phyloP scores from a whole-genome alignment of 2,329 filamentous ascomycete species.

The Fusarium oxysporum region DNA sequence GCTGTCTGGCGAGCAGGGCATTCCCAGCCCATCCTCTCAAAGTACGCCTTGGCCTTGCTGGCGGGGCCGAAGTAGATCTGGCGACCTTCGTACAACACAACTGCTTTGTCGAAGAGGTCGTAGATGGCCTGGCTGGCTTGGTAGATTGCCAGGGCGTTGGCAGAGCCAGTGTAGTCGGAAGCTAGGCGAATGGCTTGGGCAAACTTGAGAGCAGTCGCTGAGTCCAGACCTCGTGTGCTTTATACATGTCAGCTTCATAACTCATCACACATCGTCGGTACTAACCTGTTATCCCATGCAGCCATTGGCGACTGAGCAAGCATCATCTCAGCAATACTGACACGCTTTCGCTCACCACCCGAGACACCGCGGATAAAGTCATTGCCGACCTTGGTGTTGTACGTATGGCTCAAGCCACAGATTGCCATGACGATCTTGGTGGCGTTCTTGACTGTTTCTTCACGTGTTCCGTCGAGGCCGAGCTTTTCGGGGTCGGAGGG shows the following conservation, averaged over 20 bases:
- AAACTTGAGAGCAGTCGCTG: slow-evolving; percentile 79
- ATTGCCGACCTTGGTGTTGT: slow-evolving; percentile 80
- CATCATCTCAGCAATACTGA: slow-evolving; percentile 83
- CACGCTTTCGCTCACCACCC: slow-evolving; percentile 81
- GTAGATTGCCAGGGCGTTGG: slow-evolving; percentile 76
- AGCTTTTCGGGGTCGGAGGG: slow-evolving; percentile 68
- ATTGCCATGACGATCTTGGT: slow-evolving; percentile 76
- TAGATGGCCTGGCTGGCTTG: slow-evolving; percentile 78
- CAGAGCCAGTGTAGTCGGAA: slow-evolving; percentile 71
- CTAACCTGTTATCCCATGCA: slow-evolving; percentile 75
- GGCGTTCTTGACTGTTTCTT: slow-evolving; percentile 71
- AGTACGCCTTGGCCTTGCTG: slow-evolving; percentile 69
- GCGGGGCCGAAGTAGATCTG: slow-evolving; percentile 81
- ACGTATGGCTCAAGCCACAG: slow-evolving; percentile 78
- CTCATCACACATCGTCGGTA: rapidly evolving
- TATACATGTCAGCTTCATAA: not conserved
- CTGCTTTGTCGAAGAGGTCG: slow-evolving; percentile 79
- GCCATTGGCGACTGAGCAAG: slow-evolving; percentile 68
- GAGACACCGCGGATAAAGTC: slow-evolving; percentile 78
- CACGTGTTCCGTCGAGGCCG: slow-evolving; percentile 68
- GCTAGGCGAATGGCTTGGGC: slow-evolving; percentile 73
- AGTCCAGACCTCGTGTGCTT: slow-evolving; percentile 77
- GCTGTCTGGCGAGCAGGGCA: slow-evolving; percentile 76
- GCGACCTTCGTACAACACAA: slow-evolving; percentile 80
- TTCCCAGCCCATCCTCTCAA: slow-evolving; percentile 75